Evolutionary conservation across 805 yeast species (phyloP), one percentile per base, ranked within the genome.

Genomic region (Saccharomycopsis vini): DNA sequence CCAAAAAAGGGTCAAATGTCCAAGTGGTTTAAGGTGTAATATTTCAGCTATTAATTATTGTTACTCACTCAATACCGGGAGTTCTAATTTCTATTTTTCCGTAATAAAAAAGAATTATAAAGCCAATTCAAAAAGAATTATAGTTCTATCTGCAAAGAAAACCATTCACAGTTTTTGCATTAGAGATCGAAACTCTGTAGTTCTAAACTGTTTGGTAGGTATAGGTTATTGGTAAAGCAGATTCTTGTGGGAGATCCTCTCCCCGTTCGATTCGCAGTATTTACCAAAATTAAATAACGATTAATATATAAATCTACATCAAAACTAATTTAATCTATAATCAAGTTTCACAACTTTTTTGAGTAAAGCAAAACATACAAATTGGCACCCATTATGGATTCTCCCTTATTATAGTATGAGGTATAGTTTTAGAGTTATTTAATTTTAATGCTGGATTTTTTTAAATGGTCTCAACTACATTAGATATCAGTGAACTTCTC

Each of bases 121-220:
- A 20, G 19, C 5, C 12, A 6, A 10, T 39, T 12, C 16, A 28
- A 5, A 16, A 30, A 40, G 52, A 51, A 50, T 45, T 47, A 51
- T 52, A 52, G 53, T 48, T 52, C 49, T 39, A 49, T 49, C 30
- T 54, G 55, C 49, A 52, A 51, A 52, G 52, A 51, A 46, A 44
- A 36, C 48, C 47, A 42, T 49, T 52, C 52, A 51, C 45, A 52
- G 38, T 42, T 48, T 43, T 37, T 40, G 39, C 39, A 40, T 43
- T 47, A 36, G 47, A 52, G 54, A 51, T 52, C 55, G 49, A 52
- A 37, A 45, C 54, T 45, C 45, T 41, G 50, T 49, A 43, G 38
- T 46, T 40, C 43, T 46, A 43, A 18, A 39, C 15, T 18, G 19
- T 23, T 33, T 36, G 44, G 44, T 44, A 44, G 30, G 36, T 44